Evolutionary conservation across 495 filamentous ascomycete species (phyloP).

Genomic region (Xylaria bambusicola): DNA sequence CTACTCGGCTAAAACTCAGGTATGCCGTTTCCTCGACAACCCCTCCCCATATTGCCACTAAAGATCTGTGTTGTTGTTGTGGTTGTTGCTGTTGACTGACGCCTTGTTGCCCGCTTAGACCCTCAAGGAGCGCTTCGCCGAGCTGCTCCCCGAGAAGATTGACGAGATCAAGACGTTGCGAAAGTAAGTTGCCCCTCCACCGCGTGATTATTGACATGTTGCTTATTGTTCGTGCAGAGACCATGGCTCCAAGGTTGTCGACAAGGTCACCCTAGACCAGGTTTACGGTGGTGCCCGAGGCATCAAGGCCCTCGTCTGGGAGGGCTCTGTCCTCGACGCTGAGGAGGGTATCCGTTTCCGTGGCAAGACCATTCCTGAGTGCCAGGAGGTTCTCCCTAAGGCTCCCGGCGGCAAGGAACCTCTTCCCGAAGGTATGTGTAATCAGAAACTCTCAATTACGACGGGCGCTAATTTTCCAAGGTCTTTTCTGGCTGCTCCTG

Average conservation of each 20-base stretch:
- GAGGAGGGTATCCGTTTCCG: slow-evolving; percentile 99
- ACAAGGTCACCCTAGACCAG: slow-evolving; percentile 98
- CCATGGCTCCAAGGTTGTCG: slow-evolving; percentile 89
- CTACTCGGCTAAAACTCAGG: slow-evolving; percentile 92
- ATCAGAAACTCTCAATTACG: background rate
- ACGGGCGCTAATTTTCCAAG: slow-evolving; percentile 42
- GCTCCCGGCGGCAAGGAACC: slow-evolving; percentile 94
- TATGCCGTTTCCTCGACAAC: slow-evolving; percentile 43
- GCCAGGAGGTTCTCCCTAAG: slow-evolving; percentile 95
- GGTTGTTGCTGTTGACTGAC: no score
- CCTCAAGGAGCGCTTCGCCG: slow-evolving; percentile 97
- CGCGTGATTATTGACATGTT: slow-evolving; percentile 10
- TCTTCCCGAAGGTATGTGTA: slow-evolving; percentile 76
- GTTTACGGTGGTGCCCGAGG: slow-evolving; percentile 99
- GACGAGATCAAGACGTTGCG: slow-evolving; percentile 98
- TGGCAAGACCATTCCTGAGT: slow-evolving; percentile 97
- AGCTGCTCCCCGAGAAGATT: slow-evolving; percentile 89
- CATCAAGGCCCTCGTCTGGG: slow-evolving; percentile 98
- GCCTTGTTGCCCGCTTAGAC: slow-evolving; percentile 57
- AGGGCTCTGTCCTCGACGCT: slow-evolving; percentile 96
- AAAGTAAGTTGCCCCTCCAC: slow-evolving; percentile 63
- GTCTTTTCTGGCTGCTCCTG: slow-evolving; percentile 99
- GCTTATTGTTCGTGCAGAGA: slow-evolving; percentile 58
- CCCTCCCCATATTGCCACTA: slow-evolving; percentile 21
- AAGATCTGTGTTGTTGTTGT: background rate